Evolutionary conservation across 345 rosid species (phyloP), one percentile per base, ranked within the genome.

Genomic region (Cochlearia excelsa): DNA sequence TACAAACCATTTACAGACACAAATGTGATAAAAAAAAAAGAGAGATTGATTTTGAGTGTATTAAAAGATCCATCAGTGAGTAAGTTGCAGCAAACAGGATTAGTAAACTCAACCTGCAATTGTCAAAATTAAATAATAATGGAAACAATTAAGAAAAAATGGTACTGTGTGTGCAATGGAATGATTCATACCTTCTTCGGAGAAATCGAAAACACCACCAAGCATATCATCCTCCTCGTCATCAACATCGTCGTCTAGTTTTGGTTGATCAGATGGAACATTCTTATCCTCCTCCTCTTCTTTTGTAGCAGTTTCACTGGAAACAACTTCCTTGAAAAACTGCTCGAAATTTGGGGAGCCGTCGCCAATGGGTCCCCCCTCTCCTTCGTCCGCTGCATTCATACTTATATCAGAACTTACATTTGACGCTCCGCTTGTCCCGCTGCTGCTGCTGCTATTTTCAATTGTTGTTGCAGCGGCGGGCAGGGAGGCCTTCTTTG

Each of bases 131-230:
- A 51, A 30, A 5, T 37, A 8, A 2, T 37, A 5, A 40, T 54
- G 3, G 26, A 44, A 47, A n/a, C 37, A 27, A 4, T 16, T 29
- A 26, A 54, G 28, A 5, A 9, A 1, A 9, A 16, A 31, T 4
- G 28, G 3, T 5, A 4, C 2, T 0, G 52, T 10, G 4, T 30
- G 30, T 28, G 27, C 29, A 6, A 35, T 40, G 23, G 43, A 10
- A 50, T 27, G 9, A 39, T 67, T 41, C 65, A 29, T 77, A 90
- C 99, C 99, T 79, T 84, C 90, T 77, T 94, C 95, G 2, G 88
- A 94, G 81, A 94, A 94, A 75, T 84, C 80, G 59, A 90, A 94
- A 76, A 90, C 82, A 69, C 88, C 94, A 69, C 97, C 99, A 41
- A 90, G 81, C 84, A 87, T 81, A 68, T 83, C 91, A 66, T 87